Percentiles rank a stretch among this genome's conserved stretches.
These are phyloP conservation scores for Monosporascus sp. DNA, from an alignment of 2,329 filamentous ascomycete species.

Conservation along the genomic window DNA sequence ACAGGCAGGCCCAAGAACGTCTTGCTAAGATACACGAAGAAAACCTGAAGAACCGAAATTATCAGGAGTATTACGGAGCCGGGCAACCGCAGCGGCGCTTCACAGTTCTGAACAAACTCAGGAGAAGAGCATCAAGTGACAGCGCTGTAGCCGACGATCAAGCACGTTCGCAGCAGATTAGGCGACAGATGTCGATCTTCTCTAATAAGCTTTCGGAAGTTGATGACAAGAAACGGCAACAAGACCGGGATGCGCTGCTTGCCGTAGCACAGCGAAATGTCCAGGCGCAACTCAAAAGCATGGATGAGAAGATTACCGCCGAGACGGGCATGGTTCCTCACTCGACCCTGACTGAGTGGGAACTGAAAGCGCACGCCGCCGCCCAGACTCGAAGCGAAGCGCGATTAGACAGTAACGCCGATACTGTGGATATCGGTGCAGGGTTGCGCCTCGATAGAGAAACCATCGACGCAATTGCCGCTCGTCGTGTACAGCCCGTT, in stretches of 20 bases:
- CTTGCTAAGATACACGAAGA: conserved; percentile 75
- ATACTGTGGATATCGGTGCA: conserved; percentile 66
- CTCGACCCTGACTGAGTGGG: conserved; percentile 69
- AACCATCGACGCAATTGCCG: conserved; percentile 75
- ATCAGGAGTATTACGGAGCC: conserved; percentile 70
- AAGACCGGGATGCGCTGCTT: conserved; percentile 70
- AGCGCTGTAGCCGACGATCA: conserved; percentile 58
- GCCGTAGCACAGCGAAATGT: conserved; percentile 82
- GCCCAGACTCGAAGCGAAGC: conserved; percentile 60
- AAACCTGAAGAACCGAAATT: conserved; percentile 54
- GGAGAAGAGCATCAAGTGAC: conserved; percentile 63
- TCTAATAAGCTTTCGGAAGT: conserved; percentile 61
- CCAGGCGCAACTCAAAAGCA: conserved; percentile 66
- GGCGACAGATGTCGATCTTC: conserved; percentile 73
- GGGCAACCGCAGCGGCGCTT: conserved; percentile 36
- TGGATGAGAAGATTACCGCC: conserved; percentile 75
- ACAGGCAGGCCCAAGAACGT: conserved; percentile 78
- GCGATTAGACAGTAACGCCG: conserved; percentile 49
- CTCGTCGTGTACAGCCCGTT: conserved; percentile 71
- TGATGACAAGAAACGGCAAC: conserved; percentile 66
- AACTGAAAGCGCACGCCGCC: conserved; percentile 65
- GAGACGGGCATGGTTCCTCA: conserved; percentile 71
- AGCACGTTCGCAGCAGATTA: conserved; percentile 65
- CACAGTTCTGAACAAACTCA: conserved; percentile 48
- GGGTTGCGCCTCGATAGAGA: conserved; percentile 73